Base-by-base conservation (phyloP, 75 land plant genomes). In the Sequoiadendron giganteum region DNA sequence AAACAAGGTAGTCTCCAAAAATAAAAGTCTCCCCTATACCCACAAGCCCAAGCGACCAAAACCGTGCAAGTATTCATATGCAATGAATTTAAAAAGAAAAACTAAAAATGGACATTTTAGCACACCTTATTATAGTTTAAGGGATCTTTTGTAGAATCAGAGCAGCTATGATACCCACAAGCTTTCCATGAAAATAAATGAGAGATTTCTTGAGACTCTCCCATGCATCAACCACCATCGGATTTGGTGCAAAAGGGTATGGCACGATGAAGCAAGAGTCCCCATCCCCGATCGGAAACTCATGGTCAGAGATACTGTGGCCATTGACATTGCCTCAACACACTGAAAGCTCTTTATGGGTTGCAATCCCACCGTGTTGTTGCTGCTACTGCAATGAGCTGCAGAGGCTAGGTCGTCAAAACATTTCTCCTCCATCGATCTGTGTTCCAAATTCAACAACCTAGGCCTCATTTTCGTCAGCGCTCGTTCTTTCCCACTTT, bases 51-150 rank as follows among this genome's bases (percentile, higher is more conserved):
- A 5, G n/a, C 8, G 11, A 70, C 75, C n/a, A 70, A 10, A 56
- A 70, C 34, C 30, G 75, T 30, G 9, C 9, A 16, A 28, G 8
- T 30, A 30, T 28, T 70, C 75, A 30, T n/a, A 70, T 70, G n/a
- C 32, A 45, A 45, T 7, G 48, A 45, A 45, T 3, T 42, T 42
- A 42, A 42, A 42, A 42, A 42, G 4, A 42, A 42, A 42, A 42
- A 42, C 4, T 3, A 42, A 42, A 42, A 42, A 42, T 42, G 43
- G 4, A 42, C 0, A 1, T 68, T 68, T 68, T 68, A 25, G 30
- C 83, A 82, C 56, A 91, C 95, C 95, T 94, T 93, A 88, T 94
- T 92, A 90, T 94, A 94, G 86, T 93, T 94, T 72, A 94, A 87
- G 15, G 89, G 75, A 28, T 94, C 95, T 19, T 91, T 90, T 14